Percentiles rank a stretch among this genome's conserved stretches.
Conservation (phyloP, 1,284 basidiomycete genomes). For the Microbotryum silenes-acaulis region DNA sequence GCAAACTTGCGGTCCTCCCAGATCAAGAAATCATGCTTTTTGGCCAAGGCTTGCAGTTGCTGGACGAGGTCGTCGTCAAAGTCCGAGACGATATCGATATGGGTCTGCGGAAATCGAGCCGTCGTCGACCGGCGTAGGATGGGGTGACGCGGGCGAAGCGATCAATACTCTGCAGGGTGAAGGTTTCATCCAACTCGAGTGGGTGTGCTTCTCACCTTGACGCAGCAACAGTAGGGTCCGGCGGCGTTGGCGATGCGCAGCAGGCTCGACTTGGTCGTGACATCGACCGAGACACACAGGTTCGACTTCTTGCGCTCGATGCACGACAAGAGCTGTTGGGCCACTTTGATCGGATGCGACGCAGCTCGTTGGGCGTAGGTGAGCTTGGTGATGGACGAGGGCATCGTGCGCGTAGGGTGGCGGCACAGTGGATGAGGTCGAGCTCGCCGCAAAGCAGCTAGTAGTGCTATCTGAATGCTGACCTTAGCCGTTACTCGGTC, state of each 20-base stretch:
- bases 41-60: conserved; percentile 61
- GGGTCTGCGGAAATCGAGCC: conserved; percentile 56
- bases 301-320: conserved; percentile 87
- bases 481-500: no score
- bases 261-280: conserved; percentile 71
- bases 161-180: not conserved
- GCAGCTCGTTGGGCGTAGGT: conserved; percentile 24
- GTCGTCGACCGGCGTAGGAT: not conserved
- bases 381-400: conserved; percentile 21
- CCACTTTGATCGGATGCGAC: conserved; percentile 24
- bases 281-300: conserved; percentile 91
- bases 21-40: conserved; percentile 86
- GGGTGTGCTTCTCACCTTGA: conserved; percentile 61
- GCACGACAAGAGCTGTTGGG: conserved; percentile 56
- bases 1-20: conserved; percentile 98
- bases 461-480: no score
- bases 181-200: not conserved
- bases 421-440: not conserved
- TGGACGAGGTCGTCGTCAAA: conserved; percentile 70
- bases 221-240: conserved; percentile 79
- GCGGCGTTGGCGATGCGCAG: conserved; percentile 80
- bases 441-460: no score
- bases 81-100: conserved; percentile 92
- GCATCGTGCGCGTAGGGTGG: conserved; percentile 9
- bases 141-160: not conserved